A percentile compares a stretch with the other conserved stretches of the same genome.
Evolutionary conservation across 495 filamentous ascomycete species (phyloP).

Genomic region (Glutinoglossum americanum): DNA sequence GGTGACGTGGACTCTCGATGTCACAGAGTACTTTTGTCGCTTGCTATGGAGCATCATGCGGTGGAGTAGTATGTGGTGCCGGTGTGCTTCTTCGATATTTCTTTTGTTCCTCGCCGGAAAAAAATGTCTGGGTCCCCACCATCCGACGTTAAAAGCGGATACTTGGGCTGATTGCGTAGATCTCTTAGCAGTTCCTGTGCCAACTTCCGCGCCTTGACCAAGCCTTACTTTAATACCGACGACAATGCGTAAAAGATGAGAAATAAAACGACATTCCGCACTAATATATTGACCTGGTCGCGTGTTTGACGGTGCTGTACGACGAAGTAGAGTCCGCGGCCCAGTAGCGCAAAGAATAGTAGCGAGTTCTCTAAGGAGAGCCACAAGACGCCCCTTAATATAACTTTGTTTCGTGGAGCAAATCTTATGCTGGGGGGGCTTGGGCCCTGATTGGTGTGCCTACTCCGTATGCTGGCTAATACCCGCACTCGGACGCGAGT

Average conservation of each 20-base stretch:
- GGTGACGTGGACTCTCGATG: background rate
- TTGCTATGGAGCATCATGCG: background rate
- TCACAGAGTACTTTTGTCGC: no score
- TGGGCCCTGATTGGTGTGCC: background rate
- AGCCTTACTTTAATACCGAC: background rate
- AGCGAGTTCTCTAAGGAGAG: background rate
- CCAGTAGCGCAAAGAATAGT: no score
- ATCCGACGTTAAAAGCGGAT: background rate
- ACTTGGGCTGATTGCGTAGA: no score
- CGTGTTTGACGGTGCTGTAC: no score
- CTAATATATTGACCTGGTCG: no score
- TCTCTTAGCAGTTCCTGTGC: no score
- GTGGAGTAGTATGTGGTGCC: background rate
- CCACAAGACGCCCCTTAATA: background rate
- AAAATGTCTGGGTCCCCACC: background rate
- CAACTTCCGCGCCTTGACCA: no score
- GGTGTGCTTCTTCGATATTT: background rate
- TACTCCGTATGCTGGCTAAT: background rate
- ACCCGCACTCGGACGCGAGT: background rate
- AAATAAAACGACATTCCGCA: no score
- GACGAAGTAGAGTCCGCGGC: no score
- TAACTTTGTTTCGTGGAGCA: background rate
- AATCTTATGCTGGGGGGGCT: background rate
- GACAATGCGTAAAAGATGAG: no score
- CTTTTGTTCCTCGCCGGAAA: no score